Evolutionary conservation across 371 early-diverging fungal species (phyloP), one percentile per base, ranked within the genome.

Genomic region (Dinochytrium kinnereticum): DNA sequence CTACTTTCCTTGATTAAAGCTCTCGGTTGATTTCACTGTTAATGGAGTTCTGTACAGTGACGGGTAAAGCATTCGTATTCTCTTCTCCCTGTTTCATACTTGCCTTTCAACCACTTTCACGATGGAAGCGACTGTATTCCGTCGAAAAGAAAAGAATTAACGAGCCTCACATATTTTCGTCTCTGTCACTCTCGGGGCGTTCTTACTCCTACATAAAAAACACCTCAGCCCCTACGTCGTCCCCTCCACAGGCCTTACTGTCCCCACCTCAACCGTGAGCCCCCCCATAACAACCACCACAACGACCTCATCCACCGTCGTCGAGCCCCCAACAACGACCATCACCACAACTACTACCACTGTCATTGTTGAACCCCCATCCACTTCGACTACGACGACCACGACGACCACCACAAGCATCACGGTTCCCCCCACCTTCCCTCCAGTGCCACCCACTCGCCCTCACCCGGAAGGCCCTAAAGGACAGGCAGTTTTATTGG

Each of bases 401-500:
- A 55, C 57, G 24, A 55, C 67, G 15, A 26, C 44, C 49, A 49
- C 10, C 57, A 55, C 67, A 3, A 67, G 44, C 38, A n/a, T 49
- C 28, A 24, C 67, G 37, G 44, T 19, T 67, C 40, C 69, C 31
- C 69, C 51, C 28, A 21, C 64, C 49, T 66, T n/a, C 59, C 59
- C 13, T 51, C 55, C 7, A 15, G 51, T 24, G 10, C 33, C 70
- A 34, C 38, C 70, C 51, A 26, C 28, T 37, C 37, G 33, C 36
- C 30, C 34, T 2, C 69, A 70, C 39, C 70, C 59, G 38, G 55
- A 70, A 28, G 59, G 59, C 40, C 70, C 70, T 57, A 26, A 21
- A 15, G 15, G 33, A 50, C 17, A 31, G 19, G 39, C 10, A 3
- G 51, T 68, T 40, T 39, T 70, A 55, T 15, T 70, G 7, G 31